Percentiles rank a stretch among this genome's conserved stretches.
These are phyloP conservation scores for Pythium utonaiense DNA, from an alignment of 352 stramenopile genomes.

Conservation along the genomic window DNA sequence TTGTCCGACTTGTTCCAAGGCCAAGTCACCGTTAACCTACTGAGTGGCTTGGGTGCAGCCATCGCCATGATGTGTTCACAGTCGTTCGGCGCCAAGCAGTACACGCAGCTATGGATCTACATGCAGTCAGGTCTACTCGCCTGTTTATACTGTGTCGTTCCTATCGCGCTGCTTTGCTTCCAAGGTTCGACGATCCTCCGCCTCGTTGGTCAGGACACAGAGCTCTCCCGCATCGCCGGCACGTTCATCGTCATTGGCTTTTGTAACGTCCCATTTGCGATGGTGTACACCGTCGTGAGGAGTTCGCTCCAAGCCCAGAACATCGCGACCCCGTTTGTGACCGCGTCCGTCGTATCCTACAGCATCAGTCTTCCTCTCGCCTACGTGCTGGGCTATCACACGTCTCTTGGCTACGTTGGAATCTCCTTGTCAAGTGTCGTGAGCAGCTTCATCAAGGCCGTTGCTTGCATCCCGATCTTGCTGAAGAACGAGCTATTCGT, in stretches of 20 bases:
- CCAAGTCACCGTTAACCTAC: constrained; percentile 12
- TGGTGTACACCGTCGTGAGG: constrained; percentile 30
- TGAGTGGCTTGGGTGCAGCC: constrained; percentile 21
- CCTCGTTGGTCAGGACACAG: constrained; percentile 30
- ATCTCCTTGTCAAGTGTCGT: constrained; percentile 28
- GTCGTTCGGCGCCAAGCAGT: constrained; percentile 28
- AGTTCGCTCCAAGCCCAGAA: constrained; percentile 44
- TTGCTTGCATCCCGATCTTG: constrained; percentile 27
- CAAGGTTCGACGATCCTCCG: constrained; percentile 25
- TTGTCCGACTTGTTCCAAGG: constrained; percentile 9
- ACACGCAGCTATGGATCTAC: constrained; percentile 37
- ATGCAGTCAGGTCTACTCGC: constrained; percentile 33
- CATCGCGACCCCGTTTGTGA: constrained; percentile 29
- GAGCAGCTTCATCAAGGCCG: constrained; percentile 24
- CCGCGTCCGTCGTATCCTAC: constrained; percentile 20
- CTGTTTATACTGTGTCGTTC: constrained; percentile 18
- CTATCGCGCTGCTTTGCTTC: constrained; percentile 12
- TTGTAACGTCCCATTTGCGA: constrained; percentile 24
- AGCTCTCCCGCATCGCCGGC: constrained; percentile 26
- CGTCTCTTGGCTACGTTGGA: constrained; percentile 31
- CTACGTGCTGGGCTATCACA: constrained; percentile 36
- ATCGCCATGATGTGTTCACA: constrained; percentile 42
- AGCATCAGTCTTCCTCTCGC: constrained; percentile 22
- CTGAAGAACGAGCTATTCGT: constrained; percentile 21
- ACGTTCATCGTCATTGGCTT: constrained; percentile 26